Base-by-base conservation (phyloP, 176 grass and related monocot species). In the Coix lacrymajobi region DNA sequence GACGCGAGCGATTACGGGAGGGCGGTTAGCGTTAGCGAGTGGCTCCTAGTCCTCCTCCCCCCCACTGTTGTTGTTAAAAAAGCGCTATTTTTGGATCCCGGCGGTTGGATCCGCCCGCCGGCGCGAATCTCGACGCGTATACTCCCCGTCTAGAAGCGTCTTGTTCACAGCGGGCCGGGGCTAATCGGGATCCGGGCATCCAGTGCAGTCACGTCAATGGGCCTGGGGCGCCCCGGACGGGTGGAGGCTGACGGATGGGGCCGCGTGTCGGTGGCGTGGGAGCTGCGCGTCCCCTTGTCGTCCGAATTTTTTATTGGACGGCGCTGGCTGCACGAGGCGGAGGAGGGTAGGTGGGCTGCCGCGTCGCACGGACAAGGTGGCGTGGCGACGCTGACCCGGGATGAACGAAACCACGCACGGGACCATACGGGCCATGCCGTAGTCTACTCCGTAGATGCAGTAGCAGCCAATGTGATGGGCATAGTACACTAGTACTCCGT, bases 381-480 rank as follows among this genome's bases (percentile, higher is more conserved):
- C 63, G 44, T 66, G 77, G 62, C 63, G 20, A 49, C 77, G 62
- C 64, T 67, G 77, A 79, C 62, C 62, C 62, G 40, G 30, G 24
- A 12, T 11, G 57, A 14, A 38, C 16, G 12, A 28, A 19, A 5
- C 46, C 46, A 49, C 16, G 16, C 46, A 49, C 16, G 16, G 16
- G 46, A 15, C 45, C 45, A 45, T 45, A 45, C 43, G 13, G n/a
- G 3, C 13, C 41, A 6, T 17, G 17, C 13, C 11, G 41, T 12
- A 14, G 13, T 14, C 8, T 9, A 8, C 9, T 14, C 44, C 45
- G 45, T 48, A 48, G 45, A 48, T 1, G 20, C 9, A 40, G 8
- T 37, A 22, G 15, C 17, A 19, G 66, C 11, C 3, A n/a, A n/a
- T n/a, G n/a, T n/a, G n/a, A n/a, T n/a, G n/a, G n/a, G n/a, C n/a